Conservation (phyloP, 192 early-diverging fungal species). For the Podochytrium sp. region DNA sequence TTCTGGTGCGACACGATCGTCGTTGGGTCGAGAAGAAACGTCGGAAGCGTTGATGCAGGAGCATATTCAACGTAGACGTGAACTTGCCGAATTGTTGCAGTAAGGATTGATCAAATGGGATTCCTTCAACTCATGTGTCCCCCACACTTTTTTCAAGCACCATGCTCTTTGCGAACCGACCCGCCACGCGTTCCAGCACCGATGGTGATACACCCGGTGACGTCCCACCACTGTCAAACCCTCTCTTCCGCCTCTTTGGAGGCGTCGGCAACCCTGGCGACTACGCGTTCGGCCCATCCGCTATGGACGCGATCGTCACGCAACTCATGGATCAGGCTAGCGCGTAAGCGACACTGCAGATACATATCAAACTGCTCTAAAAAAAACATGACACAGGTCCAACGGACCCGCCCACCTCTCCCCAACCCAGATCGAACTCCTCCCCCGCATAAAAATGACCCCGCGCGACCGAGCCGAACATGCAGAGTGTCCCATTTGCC, state of each 20-base stretch:
- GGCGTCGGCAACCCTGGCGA: constrained; percentile 52
- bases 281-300: constrained; percentile 84
- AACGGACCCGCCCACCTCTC: constrained; percentile 82
- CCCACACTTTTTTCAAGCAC: not conserved
- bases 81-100: not conserved
- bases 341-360: constrained; percentile 17
- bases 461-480: constrained; percentile 65
- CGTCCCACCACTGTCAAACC: not conserved
- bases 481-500: constrained; percentile 84
- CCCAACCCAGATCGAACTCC: constrained; percentile 70
- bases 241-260: constrained; percentile 27
- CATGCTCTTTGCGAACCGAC: not conserved
- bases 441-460: constrained; percentile 60
- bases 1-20: not conserved
- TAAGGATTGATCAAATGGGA: not conserved
- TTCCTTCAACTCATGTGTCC: not conserved
- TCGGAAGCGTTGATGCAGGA: not conserved
- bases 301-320: constrained; percentile 87
- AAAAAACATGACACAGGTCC: constrained; percentile 4
- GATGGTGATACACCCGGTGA: not conserved
- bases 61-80: not conserved
- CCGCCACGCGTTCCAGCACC: not conserved
- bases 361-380: not conserved
- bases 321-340: constrained; percentile 57
- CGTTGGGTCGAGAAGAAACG: not conserved